Evolutionary conservation across 1,284 basidiomycete genomes (phyloP).

Genomic region (Leccinum fallax): DNA sequence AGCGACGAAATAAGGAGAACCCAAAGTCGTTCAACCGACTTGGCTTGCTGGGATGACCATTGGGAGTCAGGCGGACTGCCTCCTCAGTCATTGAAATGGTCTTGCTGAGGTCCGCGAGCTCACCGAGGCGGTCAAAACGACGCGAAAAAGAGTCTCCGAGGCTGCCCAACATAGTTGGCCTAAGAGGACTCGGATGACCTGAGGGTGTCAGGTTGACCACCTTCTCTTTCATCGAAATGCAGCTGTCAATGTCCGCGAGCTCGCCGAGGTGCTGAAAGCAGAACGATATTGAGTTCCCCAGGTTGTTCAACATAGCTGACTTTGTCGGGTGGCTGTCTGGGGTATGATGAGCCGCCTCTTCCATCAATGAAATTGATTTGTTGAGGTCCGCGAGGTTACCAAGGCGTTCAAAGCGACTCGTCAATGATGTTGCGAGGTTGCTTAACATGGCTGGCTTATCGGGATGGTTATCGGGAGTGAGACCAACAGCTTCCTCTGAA

Average conservation of each 20-base stretch:
- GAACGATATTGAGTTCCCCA: neutral
- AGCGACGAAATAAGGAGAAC: neutral
- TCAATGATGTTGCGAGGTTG: neutral
- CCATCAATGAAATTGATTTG: neutral
- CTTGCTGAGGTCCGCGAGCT: neutral
- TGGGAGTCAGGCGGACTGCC: neutral
- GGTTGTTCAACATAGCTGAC: neutral
- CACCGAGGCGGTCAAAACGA: neutral
- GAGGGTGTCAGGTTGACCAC: neutral
- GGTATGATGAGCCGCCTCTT: neutral
- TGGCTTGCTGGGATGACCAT: neutral
- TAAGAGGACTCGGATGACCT: neutral
- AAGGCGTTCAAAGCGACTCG: neutral
- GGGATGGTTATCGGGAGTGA: neutral
- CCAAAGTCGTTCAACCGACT: neutral
- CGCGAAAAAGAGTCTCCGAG: neutral
- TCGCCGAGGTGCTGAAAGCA: neutral
- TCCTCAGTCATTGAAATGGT: neutral
- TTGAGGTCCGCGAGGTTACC: neutral
- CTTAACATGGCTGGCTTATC: neutral
- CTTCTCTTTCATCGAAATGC: neutral
- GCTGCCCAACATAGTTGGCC: neutral
- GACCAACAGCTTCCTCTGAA: neutral
- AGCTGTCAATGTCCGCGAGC: neutral
- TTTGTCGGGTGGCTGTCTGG: neutral